These are phyloP conservation scores for Myriosclerotinia scirpicola DNA, from an alignment of 2,329 filamentous ascomycete genomes.

Conservation along the genomic window DNA sequence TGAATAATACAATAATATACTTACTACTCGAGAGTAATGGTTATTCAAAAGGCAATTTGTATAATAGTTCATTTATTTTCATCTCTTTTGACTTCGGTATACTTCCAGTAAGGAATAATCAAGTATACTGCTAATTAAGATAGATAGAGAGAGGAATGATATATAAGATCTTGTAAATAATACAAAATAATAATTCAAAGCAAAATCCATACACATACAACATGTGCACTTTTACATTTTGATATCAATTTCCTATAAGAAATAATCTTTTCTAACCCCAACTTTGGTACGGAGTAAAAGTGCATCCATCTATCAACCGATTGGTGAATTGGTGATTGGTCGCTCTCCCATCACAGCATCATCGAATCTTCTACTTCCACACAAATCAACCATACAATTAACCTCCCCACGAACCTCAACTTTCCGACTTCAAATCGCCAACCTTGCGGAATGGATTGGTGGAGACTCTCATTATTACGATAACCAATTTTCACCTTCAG, in stretches of 20 bases:
- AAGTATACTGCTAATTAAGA: no score
- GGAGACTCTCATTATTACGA: conserved; percentile 25
- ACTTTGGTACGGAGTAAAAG: no score
- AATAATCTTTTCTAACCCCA: no score
- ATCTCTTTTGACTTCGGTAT: no score
- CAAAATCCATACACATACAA: no score
- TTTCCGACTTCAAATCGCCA: neutral
- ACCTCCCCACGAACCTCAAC: conserved; percentile 17
- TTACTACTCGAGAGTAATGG: no score
- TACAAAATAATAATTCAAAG: neutral
- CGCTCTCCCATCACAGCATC: conserved; percentile 9
- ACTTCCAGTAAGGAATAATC: no score
- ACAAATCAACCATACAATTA: conserved; percentile 4
- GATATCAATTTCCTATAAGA: neutral
- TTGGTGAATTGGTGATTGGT: no score
- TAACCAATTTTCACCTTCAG: conserved; percentile 30
- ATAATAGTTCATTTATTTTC: no score
- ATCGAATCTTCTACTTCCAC: neutral
- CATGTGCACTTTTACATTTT: neutral
- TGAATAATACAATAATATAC: no score
- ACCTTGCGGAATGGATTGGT: conserved; percentile 35
- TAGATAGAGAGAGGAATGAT: neutral
- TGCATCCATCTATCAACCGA: conserved; percentile 13
- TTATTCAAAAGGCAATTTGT: no score
- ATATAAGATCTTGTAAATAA: neutral